Conservation (phyloP, 352 stramenopile species). For the Globisporangium ultimum region DNA sequence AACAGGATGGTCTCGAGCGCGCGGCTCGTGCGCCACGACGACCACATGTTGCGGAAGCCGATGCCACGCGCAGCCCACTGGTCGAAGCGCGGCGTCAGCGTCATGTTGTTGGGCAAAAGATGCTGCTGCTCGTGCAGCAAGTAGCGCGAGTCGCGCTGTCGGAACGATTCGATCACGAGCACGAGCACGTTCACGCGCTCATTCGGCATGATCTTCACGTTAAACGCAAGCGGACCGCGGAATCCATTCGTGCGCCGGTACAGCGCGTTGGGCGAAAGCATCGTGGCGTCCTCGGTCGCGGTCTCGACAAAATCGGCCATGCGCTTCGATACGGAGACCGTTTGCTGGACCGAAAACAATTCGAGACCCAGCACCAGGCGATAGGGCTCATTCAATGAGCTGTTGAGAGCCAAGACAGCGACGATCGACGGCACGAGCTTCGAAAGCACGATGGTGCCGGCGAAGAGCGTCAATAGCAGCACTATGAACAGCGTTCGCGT, state of each 20-base stretch:
- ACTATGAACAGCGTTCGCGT: conserved; percentile 9
- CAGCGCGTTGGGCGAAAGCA: conserved; percentile 40
- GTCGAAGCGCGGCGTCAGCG: conserved; percentile 64
- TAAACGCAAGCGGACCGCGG: conserved; percentile 48
- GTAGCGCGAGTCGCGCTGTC: conserved; percentile 53
- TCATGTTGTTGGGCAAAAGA: conserved; percentile 42
- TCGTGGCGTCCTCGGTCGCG: conserved; percentile 34
- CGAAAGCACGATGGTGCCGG: conserved; percentile 23
- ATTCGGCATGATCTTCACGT: conserved; percentile 30
- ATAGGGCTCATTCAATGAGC: conserved; percentile 45
- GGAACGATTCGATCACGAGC: conserved; percentile 66
- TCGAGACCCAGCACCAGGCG: conserved; percentile 28
- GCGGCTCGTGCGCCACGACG: conserved; percentile 61
- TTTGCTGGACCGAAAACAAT: conserved; percentile 15
- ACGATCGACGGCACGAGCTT: conserved; percentile 42
- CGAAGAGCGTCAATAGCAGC: conserved; percentile 19
- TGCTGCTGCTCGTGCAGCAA: conserved; percentile 28
- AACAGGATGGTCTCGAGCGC: conserved; percentile 66
- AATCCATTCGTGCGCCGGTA: conserved; percentile 47
- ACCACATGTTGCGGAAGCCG: conserved; percentile 61
- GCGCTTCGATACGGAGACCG: conserved; percentile 12
- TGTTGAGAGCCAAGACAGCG: conserved; percentile 52
- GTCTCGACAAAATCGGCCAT: conserved; percentile 46
- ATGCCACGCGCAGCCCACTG: conserved; percentile 46
- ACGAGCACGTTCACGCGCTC: conserved; percentile 62